Evolutionary conservation across 2,329 filamentous ascomycete species (phyloP).

Genomic region (Botrytis fabae): DNA sequence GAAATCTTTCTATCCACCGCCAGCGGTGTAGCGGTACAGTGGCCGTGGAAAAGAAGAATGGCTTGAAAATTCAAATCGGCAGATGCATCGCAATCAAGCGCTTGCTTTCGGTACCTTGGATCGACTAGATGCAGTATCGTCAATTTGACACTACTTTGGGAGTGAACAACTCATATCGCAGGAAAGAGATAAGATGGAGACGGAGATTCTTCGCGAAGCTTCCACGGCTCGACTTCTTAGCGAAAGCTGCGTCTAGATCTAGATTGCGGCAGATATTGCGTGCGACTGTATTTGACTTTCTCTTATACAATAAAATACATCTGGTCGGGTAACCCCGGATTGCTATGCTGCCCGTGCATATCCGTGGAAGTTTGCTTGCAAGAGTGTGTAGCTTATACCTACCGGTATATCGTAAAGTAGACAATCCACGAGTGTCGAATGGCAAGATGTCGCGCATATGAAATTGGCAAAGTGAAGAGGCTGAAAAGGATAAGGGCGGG

Average conservation of each 20-base stretch:
- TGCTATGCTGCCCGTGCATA: not conserved
- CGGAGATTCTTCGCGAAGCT: not conserved
- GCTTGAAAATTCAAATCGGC: not conserved
- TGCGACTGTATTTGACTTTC: not conserved
- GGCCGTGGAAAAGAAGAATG: not conserved
- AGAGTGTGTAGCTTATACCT: not conserved
- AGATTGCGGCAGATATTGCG: not conserved
- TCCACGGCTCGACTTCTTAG: not conserved
- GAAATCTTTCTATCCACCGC: not conserved
- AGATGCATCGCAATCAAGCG: not conserved
- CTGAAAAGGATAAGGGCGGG: not conserved
- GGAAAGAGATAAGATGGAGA: conserved; percentile 4
- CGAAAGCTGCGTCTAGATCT: conserved; percentile 8
- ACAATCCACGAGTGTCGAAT: not conserved
- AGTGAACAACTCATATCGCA: conserved; percentile 16
- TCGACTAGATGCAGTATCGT: not conserved
- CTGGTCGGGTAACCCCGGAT: not conserved
- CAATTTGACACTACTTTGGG: not conserved
- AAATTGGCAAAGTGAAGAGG: not conserved
- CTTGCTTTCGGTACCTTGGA: not conserved
- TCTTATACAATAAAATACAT: not conserved
- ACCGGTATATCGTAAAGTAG: not conserved
- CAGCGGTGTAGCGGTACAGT: not conserved
- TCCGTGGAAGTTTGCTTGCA: not conserved
- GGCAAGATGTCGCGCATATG: not conserved